Base-by-base conservation (phyloP, 177 flowering plant genomes). In the Tripterygium wilfordii region DNA sequence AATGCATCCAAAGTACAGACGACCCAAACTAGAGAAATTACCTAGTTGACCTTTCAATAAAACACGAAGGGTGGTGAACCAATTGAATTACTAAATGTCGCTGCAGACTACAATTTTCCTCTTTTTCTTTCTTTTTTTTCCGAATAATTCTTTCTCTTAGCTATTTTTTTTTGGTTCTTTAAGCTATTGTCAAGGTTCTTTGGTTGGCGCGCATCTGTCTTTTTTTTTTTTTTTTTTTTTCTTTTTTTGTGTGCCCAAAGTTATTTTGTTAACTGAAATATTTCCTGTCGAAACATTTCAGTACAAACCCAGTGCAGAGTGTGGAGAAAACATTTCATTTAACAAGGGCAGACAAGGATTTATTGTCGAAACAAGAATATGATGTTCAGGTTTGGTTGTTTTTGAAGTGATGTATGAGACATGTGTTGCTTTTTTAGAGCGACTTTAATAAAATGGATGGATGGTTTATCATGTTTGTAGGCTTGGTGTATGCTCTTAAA, bases 401-500 rank as follows among this genome's bases (percentile, higher is more conserved):
- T 1, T 17, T 14, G 7, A 4, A 5, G 30, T 42, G 33, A 6
- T 7, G 33, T 42, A 13, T 2, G 21, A 10, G 14, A 14, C n/a
- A 22, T 16, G 2, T 22, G 13, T n/a, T 36, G 38, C 38, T 36
- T 36, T 1, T 14, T 36, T 1, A 15, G 3, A 14, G 16, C 1
- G n/a, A n/a, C 5, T 36, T 4, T 14, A 5, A n/a, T 36, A n/a
- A 5, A 36, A 4, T n/a, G 17, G 16, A 19, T 3, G 38, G 31
- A 21, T 5, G 9, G n/a, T 10, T 17, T 10, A 7, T 13, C 44
- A 24, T 36, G 4, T 2, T 4, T 12, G 29, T 61, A 88, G 96
- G 96, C 79, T 14, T 88, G 96, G 95, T 85, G 94, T 56, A 77
- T 88, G 60, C 96, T 88, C 60, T 70, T 85, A 14, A 88, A 83